A percentile compares a stretch with the other conserved stretches of the same genome.
phyloP scores from a whole-genome alignment of 495 filamentous ascomycete genomes.

The Sporormia fimetaria region DNA sequence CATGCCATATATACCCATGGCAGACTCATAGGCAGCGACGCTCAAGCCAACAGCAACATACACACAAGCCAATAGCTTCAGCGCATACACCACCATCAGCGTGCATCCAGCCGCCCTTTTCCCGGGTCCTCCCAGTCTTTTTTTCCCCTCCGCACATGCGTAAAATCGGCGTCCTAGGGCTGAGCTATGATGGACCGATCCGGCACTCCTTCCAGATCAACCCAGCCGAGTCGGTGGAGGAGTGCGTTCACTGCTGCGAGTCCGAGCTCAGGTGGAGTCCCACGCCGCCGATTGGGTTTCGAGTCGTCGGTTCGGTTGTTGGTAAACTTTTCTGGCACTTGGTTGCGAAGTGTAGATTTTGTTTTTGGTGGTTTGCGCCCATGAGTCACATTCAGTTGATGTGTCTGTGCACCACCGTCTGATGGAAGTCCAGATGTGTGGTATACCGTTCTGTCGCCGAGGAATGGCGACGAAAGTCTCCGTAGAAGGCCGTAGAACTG shows the following conservation, averaged over 20 bases:
- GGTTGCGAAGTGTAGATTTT: slow-evolving; percentile 7
- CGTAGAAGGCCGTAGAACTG: too few relatives aligned
- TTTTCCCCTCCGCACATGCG: slow-evolving; percentile 22
- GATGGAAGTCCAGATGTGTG: too few relatives aligned
- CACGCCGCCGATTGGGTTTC: slow-evolving; percentile 22
- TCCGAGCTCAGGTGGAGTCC: slow-evolving; percentile 20
- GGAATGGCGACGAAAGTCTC: too few relatives aligned
- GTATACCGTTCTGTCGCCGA: too few relatives aligned
- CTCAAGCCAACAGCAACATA: slow-evolving; percentile 11
- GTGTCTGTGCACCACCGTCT: too few relatives aligned
- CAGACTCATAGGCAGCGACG: slow-evolving; percentile 25
- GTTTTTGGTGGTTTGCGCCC: background rate
- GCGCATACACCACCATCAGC: slow-evolving; percentile 9
- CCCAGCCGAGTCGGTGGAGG: slow-evolving; percentile 21
- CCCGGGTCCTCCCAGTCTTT: slow-evolving; percentile 19
- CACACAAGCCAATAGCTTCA: slow-evolving; percentile 22
- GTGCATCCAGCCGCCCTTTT: slow-evolving; percentile 25
- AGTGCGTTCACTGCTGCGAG: slow-evolving; percentile 23
- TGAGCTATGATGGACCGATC: slow-evolving; percentile 21
- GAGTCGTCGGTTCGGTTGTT: too few relatives aligned
- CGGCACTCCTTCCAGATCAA: slow-evolving; percentile 5
- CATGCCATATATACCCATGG: slow-evolving; percentile 11
- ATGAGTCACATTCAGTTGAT: too few relatives aligned
- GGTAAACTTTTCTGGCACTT: too few relatives aligned
- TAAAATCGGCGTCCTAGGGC: slow-evolving; percentile 23